Conservation (phyloP, 2,329 filamentous ascomycete species). For the Colletotrichum destructivum region DNA sequence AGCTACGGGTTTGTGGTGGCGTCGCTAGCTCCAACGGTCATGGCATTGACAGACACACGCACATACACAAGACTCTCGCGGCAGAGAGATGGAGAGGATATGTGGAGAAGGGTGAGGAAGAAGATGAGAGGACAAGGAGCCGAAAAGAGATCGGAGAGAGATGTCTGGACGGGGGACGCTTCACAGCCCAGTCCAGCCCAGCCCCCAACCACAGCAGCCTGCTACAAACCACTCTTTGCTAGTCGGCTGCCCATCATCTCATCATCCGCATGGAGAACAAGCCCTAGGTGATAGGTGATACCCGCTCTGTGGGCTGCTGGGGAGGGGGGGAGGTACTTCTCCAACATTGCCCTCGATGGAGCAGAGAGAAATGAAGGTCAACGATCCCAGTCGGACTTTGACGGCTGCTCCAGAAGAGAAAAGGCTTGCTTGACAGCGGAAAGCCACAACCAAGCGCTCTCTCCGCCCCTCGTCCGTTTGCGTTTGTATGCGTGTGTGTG, state of each 20-base stretch:
- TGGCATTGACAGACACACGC: neutral
- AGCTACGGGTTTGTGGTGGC: constrained; percentile 21
- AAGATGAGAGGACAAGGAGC: constrained; percentile 3
- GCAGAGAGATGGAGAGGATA: neutral
- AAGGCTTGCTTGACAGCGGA: neutral
- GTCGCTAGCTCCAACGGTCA: constrained; percentile 30
- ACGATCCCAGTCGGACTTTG: constrained; percentile 14
- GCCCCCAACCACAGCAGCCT: neutral
- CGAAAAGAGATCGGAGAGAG: neutral
- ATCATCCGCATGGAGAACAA: neutral
- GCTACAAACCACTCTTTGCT: neutral
- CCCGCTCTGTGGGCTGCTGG: neutral
- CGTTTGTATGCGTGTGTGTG: constrained; percentile 7
- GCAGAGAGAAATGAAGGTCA: constrained; percentile 13
- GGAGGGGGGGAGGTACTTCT: neutral
- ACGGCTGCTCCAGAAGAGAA: neutral
- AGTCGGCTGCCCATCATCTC: neutral
- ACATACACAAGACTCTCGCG: neutral
- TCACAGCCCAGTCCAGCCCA: constrained; percentile 1
- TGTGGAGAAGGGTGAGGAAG: too few relatives aligned
- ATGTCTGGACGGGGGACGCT: neutral
- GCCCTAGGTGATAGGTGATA: neutral
- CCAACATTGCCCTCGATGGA: constrained; percentile 6
- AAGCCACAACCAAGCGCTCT: constrained; percentile 28
- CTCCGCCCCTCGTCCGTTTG: constrained; percentile 13